Evolutionary conservation across 2,329 filamentous ascomycete species (phyloP), one percentile per base, ranked within the genome.

Genomic region (Alternaria conjuncta): DNA sequence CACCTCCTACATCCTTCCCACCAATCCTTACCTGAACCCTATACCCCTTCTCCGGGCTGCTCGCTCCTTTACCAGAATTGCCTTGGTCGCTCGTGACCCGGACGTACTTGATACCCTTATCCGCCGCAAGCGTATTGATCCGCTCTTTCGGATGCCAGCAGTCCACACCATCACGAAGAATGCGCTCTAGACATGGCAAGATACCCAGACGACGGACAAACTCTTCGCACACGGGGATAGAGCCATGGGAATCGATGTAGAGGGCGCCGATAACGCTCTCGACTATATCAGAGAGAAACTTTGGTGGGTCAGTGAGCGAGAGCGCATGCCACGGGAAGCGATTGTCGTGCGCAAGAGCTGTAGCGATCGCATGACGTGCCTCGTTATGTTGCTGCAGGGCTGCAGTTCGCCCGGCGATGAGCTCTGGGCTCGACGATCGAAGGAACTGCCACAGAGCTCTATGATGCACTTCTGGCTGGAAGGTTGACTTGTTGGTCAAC

Each of bases 231-330:
- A 76, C 58, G 9, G 57, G 21, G 10, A 72, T 63, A 51, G 63
- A 66, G 20, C 70, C 71, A 8, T 56, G 64, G 5, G 68, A 92
- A 77, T 98, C 96, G 20, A 97, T 83, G 84, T 92, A 97, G 0
- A 97, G 85, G 0, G 94, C 94, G 0, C 92, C 95, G 0, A 98
- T 79, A 0, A 96, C 77, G 30, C 88, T 87, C 81, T 98, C 95
- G 10, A 97, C 84, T 8, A 97, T 81, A 77, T 74, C 71, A 12
- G 71, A 73, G n/a, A 74, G 57, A 23, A 70, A 71, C 21, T 74
- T 73, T 2, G 72, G 72, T 10, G 72, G 53, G 26, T 72, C 66
- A 1, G 96, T 82, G 0, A 86, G 84, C 0, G 88, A 84, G 1
- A 98, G 86, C 0, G 88, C 79, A 2, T 87, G 83, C 95, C 95